Conservation (phyloP, 2,329 filamentous ascomycete genomes). For the Myrmaecium sp. region DNA sequence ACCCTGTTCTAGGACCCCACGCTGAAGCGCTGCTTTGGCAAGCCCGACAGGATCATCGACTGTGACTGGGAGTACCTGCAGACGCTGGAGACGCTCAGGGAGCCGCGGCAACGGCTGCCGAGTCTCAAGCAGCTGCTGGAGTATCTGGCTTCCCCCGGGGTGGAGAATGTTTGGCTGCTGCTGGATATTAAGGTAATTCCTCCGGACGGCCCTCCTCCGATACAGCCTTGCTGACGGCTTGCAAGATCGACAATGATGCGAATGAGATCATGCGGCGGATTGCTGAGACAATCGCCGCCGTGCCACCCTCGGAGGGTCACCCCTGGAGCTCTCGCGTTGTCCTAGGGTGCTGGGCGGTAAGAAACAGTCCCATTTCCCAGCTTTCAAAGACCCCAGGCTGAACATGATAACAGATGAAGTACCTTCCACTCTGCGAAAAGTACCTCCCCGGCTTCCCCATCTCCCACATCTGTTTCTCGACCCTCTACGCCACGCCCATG, state of each 20-base stretch:
- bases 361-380: slow-evolving; percentile 4
- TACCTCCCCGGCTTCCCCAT: slow-evolving; percentile 47
- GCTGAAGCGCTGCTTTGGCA: slow-evolving; percentile 67
- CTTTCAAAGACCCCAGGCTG: slow-evolving; percentile 3
- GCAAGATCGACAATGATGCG: slow-evolving; percentile 50
- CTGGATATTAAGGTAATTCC: slow-evolving; percentile 66
- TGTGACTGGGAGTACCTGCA: slow-evolving; percentile 60
- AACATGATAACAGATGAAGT: slow-evolving; percentile 35
- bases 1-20: slow-evolving; percentile 43
- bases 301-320: slow-evolving; percentile 20
- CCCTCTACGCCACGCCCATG: slow-evolving; percentile 54
- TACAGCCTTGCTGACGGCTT: slow-evolving; percentile 2
- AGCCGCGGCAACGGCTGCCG: slow-evolving; percentile 57
- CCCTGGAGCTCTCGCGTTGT: slow-evolving; percentile 61
- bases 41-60: slow-evolving; percentile 54
- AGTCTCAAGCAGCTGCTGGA: slow-evolving; percentile 56
- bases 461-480: slow-evolving; percentile 52
- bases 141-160: slow-evolving; percentile 47
- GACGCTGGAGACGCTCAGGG: slow-evolving; percentile 46
- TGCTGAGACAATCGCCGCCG: slow-evolving; percentile 43
- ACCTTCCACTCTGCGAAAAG: slow-evolving; percentile 44
- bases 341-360: slow-evolving; percentile 66
- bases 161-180: slow-evolving; percentile 59
- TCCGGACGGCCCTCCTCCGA: too few relatives aligned
- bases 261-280: slow-evolving; percentile 55